Evolutionary conservation across 1,284 basidiomycete species (phyloP), one percentile per base, ranked within the genome.

Genomic region (Mycosarcoma mackinlayi): DNA sequence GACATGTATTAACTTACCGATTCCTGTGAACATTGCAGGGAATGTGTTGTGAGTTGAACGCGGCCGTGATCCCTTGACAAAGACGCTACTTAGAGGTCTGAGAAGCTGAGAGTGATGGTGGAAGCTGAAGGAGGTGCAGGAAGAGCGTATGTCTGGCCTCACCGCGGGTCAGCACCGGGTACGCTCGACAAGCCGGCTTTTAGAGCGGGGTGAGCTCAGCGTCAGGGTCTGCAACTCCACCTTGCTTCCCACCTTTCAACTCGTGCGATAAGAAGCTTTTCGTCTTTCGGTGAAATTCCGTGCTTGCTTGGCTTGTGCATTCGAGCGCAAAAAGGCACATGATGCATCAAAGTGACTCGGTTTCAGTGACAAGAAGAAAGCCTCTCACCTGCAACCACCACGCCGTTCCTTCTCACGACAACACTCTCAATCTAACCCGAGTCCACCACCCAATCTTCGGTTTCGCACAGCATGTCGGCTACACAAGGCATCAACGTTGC

Each of bases 401-500:
- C n/a, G n/a, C n/a, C n/a, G n/a, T n/a, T n/a, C n/a, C n/a, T n/a
- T n/a, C n/a, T n/a, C n/a, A n/a, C n/a, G n/a, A 30, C 35, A n/a
- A 18, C 16, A 16, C 13, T 24, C 28, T 27, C 34, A 19, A 35
- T n/a, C 45, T 30, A 27, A 11, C 6, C n/a, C n/a, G n/a, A n/a
- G n/a, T n/a, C n/a, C n/a, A n/a, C n/a, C n/a, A n/a, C n/a, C n/a
- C n/a, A n/a, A n/a, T n/a, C n/a, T n/a, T n/a, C n/a, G n/a, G n/a
- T n/a, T n/a, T 38, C 35, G 19, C 19, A 38, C 8, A 66, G 3
- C 42, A 74, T 75, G 72, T 64, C 68, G 23, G 42, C 41, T 23
- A 25, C 63, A 8, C 45, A 51, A 16, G 74, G 76, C 44, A 74
- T 78, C 74, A 78, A 78, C 52, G 76, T 78, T 14, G 76, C 76